phyloP scores from a whole-genome alignment of 768 basidiomycete genomes.

The Cystobasidium onofrii region DNA sequence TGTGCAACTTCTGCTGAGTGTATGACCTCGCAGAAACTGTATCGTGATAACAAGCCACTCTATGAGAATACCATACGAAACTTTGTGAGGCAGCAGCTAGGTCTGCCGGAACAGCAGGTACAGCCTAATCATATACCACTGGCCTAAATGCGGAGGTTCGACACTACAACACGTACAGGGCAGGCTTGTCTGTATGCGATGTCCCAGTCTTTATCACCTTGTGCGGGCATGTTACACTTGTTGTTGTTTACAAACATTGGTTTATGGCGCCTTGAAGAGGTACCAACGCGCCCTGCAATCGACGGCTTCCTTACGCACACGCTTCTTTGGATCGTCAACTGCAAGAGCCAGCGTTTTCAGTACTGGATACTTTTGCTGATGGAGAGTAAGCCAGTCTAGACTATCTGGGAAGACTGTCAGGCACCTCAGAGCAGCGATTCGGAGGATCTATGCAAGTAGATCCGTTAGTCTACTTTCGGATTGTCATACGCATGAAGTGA shows the following conservation, averaged over 20 bases:
- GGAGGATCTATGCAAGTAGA: slow-evolving; percentile 55
- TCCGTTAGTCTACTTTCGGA: background rate
- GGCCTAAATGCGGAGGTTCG: background rate
- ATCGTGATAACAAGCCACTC: slow-evolving; percentile 76
- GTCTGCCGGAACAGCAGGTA: slow-evolving; percentile 42
- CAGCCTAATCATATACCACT: background rate
- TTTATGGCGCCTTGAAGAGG: slow-evolving; percentile 28
- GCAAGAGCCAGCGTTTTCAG: slow-evolving; percentile 64
- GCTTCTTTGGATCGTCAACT: slow-evolving; percentile 80
- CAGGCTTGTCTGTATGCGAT: too few relatives aligned
- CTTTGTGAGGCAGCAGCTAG: slow-evolving; percentile 77
- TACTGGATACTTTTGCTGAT: slow-evolving; percentile 66
- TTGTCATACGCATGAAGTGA: background rate
- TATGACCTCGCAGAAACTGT: slow-evolving; percentile 58
- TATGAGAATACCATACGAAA: slow-evolving; percentile 79
- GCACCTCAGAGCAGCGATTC: slow-evolving; percentile 65
- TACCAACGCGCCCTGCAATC: slow-evolving; percentile 56
- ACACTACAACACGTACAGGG: too few relatives aligned
- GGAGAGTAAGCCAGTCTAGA: slow-evolving; percentile 73
- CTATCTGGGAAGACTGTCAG: slow-evolving; percentile 64
- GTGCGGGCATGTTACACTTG: background rate
- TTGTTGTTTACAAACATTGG: background rate
- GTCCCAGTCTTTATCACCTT: background rate
- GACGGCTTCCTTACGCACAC: slow-evolving; percentile 79
- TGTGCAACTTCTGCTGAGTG: background rate